Base-by-base conservation (phyloP, 805 yeast genomes). In the Candida endomychidarum region DNA sequence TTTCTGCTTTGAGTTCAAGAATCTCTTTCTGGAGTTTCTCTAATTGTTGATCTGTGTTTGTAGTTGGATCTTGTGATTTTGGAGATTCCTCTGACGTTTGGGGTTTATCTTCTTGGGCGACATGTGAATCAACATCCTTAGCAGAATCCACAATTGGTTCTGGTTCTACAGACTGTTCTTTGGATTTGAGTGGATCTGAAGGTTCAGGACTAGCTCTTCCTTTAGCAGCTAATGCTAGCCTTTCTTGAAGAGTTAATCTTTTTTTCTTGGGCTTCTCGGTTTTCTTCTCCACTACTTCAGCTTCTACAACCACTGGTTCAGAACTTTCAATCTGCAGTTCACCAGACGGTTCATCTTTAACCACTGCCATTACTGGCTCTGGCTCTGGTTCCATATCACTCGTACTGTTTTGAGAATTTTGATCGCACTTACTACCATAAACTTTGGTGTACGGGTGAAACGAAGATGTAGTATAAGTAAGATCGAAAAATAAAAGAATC, bases 141-240 rank as follows among this genome's bases (percentile, higher is more conserved):
- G n/a, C n/a, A n/a, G n/a, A n/a, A n/a, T n/a, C n/a, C n/a, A n/a
- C n/a, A n/a, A n/a, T 12, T n/a, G 7, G 7, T 25, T 8, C 7
- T 9, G 17, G 7, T 29, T 7, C 17, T 14, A 19, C 11, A 14
- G 34, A 10, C 24, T 38, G 14, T 34, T 18, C 33, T 8, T 14
- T 25, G 7, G 26, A 10, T 24, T 24, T 9, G 14, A n/a, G 27
- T 24, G n/a, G n/a, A 5, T 12, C 18, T 20, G 15, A 5, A 23
- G 21, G 29, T 24, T 24, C 23, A 21, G 35, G 21, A 20, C 19
- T 16, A n/a, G 29, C 20, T 24, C 30, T 33, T 10, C 68, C 67
- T 42, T 76, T 72, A 5, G 96, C 88, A 1, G 96, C 96, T 46
- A 80, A 61, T 1, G 93, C 95, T 38, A 90, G 69, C 45, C 97